A percentile compares a stretch with the other conserved stretches of the same genome.
Conservation (phyloP, 352 stramenopile species). For the Phytophthora sojae region DNA sequence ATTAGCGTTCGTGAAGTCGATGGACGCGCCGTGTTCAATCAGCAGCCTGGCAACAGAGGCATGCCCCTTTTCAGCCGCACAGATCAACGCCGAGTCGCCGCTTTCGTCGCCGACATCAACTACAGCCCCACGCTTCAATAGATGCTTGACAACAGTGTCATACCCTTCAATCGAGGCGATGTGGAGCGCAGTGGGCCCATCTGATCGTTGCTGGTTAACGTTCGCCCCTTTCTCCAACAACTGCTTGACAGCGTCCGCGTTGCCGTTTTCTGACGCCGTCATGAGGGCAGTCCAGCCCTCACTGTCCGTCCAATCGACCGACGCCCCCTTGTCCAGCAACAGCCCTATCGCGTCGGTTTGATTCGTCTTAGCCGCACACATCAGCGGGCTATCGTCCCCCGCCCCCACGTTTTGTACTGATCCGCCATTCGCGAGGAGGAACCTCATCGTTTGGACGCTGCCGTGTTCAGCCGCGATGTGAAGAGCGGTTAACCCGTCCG, state of each 20-base stretch:
- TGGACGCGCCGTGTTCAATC: background rate
- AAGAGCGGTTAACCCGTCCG: background rate
- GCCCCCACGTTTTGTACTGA: background rate
- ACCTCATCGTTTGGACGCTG: background rate
- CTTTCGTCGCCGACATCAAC: background rate
- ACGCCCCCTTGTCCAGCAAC: background rate
- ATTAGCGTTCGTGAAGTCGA: background rate
- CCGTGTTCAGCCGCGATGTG: background rate
- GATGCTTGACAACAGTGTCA: background rate
- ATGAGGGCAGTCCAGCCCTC: conserved; percentile 3
- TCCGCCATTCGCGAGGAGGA: background rate
- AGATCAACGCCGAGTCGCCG: background rate
- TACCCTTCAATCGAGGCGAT: background rate
- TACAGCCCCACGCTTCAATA: background rate
- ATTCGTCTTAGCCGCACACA: background rate
- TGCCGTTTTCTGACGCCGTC: background rate
- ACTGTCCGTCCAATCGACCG: background rate
- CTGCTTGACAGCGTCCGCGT: background rate
- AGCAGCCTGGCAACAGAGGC: background rate
- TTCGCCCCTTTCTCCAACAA: conserved; percentile 3
- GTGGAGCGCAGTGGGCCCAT: background rate
- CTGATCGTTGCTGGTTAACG: background rate
- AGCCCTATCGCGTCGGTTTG: background rate
- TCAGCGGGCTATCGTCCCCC: conserved; percentile 1
- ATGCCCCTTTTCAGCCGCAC: background rate